Evolutionary conservation across 2,329 filamentous ascomycete genomes (phyloP), one percentile per base, ranked within the genome.

Genomic region (Hansfordia pulvinata): DNA sequence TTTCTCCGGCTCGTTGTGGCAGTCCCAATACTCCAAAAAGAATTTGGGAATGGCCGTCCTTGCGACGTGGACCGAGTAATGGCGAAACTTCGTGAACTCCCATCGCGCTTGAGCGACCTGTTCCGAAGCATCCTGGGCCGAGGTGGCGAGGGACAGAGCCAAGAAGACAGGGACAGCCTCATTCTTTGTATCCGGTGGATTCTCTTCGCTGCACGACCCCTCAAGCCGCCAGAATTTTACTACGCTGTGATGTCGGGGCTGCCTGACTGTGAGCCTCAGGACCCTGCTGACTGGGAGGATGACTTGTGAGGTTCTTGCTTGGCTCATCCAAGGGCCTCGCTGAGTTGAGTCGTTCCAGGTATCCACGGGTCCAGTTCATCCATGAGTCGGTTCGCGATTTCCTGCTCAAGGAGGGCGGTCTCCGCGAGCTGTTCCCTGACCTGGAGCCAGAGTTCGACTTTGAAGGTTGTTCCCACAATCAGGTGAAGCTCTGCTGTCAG

Each of bases 371-470:
- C 1, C 64, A 69, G 30, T 70, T 68, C 37, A 66, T 68, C 5
- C 62, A 68, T 20, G 58, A 66, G 34, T 63, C 62, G 0, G 59
- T 67, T 0, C 39, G 51, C 1, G 61, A 66, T 8, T 66, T 59
- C 23, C 43, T 68, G 0, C 13, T 62, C 3, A 50, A 50, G 6
- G 49, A 52, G 2, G 31, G 38, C 0, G 53, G 56, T 0, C 32
- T 56, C 0, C 7, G 25, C 0, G 27, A 42, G 1, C n/a, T 58
- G 0, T 51, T 13, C n/a, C n/a, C n/a, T n/a, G n/a, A n/a, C n/a
- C n/a, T n/a, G n/a, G n/a, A n/a, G n/a, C n/a, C n/a, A n/a, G n/a
- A n/a, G n/a, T n/a, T n/a, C n/a, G n/a, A n/a, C n/a, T n/a, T n/a
- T n/a, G n/a, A n/a, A n/a, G n/a, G n/a, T n/a, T n/a, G n/a, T n/a